These are phyloP conservation scores for Epithele typhae DNA, from an alignment of 768 basidiomycete genomes.

Conservation along the genomic window DNA sequence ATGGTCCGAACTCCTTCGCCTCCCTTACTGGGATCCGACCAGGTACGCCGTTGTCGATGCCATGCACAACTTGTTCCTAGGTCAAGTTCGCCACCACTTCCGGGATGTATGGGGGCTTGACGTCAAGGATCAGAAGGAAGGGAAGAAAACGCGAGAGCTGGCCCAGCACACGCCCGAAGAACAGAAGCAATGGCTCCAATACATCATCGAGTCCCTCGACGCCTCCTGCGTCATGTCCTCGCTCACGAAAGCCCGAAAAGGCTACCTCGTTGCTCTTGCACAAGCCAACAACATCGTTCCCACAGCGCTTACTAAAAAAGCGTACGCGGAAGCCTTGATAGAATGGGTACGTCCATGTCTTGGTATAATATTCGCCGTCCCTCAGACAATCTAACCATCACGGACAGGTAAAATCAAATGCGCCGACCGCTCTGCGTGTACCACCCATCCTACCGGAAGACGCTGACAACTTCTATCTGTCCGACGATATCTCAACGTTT, in stretches of 20 bases:
- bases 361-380: too few species aligned
- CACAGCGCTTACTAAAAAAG: too few species aligned
- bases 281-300: background rate
- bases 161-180: background rate
- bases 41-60: conserved; percentile 30
- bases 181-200: background rate
- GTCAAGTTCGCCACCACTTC: conserved; percentile 30
- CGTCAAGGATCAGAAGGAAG: background rate
- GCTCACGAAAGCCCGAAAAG: background rate
- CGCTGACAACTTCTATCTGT: background rate
- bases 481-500: background rate
- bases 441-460: background rate
- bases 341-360: too few species aligned
- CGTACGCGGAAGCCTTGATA: too few species aligned
- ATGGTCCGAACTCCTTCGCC: conserved; percentile 27
- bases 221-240: background rate
- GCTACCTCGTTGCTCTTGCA: background rate
- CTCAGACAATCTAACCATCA: background rate
- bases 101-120: conserved; percentile 15
- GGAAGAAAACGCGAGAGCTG: background rate
- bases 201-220: background rate
- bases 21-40: conserved; percentile 38
- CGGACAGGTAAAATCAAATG: background rate
- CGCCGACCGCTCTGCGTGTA: background rate
- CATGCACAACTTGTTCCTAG: conserved; percentile 39